A percentile compares a stretch with the other conserved stretches of the same genome.
These are phyloP conservation scores for Sergeia podlipaevii DNA, from an alignment of 208 protist genomes.

Conservation along the genomic window DNA sequence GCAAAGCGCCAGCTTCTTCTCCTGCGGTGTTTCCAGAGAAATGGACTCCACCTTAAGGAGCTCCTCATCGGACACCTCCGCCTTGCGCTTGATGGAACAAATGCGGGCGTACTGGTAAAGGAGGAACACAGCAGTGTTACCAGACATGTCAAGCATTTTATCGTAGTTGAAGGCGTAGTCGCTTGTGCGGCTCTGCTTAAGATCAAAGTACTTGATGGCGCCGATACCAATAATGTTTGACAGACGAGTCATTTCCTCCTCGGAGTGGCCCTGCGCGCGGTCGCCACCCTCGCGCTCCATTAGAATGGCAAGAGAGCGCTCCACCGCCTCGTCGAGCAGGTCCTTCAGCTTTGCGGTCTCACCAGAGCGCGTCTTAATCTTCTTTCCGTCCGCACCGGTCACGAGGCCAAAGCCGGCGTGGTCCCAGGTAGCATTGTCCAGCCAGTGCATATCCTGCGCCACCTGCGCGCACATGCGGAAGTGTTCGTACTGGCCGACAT, in stretches of 20 bases:
- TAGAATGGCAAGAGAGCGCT: constrained; percentile 78
- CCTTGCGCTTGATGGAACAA: constrained; percentile 92
- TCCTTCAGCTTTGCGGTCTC: constrained; percentile 94
- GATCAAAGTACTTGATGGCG: constrained; percentile 97
- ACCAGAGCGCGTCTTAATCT: constrained; percentile 96
- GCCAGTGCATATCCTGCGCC: constrained; percentile 89
- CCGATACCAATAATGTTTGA: constrained; percentile 92
- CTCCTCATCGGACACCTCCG: constrained; percentile 53
- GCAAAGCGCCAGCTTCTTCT: constrained; percentile 85
- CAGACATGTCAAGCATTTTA: constrained; percentile 94
- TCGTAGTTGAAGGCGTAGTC: constrained; percentile 97
- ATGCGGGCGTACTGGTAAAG: constrained; percentile 98
- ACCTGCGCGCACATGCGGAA: constrained; percentile 89
- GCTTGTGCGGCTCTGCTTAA: constrained; percentile 90
- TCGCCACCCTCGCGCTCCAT: constrained; percentile 79
- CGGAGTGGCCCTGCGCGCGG: constrained; percentile 69
- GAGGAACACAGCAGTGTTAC: constrained; percentile 97
- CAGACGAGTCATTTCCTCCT: constrained; percentile 79
- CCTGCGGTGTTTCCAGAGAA: constrained; percentile 66
- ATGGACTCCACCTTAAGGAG: constrained; percentile 54
- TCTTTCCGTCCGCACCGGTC: constrained; percentile 90
- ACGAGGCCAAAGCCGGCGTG: constrained; percentile 95
- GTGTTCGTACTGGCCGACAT: constrained; percentile 94
- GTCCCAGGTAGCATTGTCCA: constrained; percentile 80
- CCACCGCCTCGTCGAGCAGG: constrained; percentile 94